These are phyloP conservation scores for Coemansia sp. DNA, from an alignment of 192 early-diverging fungal genomes.

Conservation along the genomic window DNA sequence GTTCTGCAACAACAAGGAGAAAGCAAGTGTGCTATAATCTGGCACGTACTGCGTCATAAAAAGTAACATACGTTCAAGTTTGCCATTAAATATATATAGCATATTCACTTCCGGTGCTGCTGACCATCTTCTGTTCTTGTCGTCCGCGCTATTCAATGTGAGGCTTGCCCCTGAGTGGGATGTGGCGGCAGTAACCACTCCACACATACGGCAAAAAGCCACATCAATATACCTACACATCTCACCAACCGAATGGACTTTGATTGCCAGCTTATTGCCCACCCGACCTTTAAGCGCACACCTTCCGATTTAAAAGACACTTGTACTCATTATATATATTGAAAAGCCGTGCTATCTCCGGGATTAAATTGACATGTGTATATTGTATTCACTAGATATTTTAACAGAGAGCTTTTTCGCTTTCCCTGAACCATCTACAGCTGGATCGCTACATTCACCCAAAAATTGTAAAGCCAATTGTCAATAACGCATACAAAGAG, in stretches of 20 bases:
- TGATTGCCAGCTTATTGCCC: background rate
- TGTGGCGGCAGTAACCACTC: background rate
- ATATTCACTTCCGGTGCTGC: background rate
- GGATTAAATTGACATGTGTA: background rate
- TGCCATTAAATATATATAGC: background rate
- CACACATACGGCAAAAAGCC: background rate
- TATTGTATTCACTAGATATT: background rate
- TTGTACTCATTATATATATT: background rate
- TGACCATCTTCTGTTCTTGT: background rate
- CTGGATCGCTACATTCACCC: background rate
- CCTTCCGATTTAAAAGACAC: background rate
- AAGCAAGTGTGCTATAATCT: background rate
- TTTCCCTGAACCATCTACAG: background rate
- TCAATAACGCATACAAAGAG: background rate
- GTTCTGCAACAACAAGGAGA: background rate
- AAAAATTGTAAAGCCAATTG: background rate
- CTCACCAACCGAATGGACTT: background rate
- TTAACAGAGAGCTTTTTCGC: background rate
- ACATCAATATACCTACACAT: background rate
- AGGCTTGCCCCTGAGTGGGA: background rate
- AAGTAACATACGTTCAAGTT: background rate
- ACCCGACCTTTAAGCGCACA: too few relatives aligned
- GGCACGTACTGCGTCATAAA: background rate
- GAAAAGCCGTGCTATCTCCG: background rate
- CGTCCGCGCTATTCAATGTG: background rate